A percentile compares a stretch with the other conserved stretches of the same genome.
Conservation (phyloP, 208 protist genomes). For the Trypanosoma cruzi region DNA sequence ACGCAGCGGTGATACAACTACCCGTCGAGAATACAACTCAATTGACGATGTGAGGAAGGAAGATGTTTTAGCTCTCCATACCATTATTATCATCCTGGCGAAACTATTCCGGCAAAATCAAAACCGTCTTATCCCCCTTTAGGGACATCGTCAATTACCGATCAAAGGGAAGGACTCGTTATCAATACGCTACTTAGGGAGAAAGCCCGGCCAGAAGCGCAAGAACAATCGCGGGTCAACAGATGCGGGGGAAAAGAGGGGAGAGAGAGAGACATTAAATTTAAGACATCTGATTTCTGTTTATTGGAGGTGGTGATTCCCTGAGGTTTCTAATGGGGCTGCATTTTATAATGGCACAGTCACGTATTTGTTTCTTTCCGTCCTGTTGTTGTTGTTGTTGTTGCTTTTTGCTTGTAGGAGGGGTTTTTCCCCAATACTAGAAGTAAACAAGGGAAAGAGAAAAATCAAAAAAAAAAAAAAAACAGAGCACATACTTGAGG, state of each 20-base stretch:
- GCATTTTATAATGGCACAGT: too few relatives aligned
- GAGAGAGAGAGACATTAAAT: background rate
- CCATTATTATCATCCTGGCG: slow-evolving; percentile 68
- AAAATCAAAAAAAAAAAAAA: background rate
- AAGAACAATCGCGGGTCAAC: too few relatives aligned
- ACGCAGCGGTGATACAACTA: background rate
- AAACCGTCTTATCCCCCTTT: slow-evolving; percentile 79
- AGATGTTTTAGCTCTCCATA: slow-evolving; percentile 74
- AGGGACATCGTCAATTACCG: slow-evolving; percentile 9
- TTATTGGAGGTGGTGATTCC: background rate
- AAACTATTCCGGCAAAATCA: slow-evolving; percentile 86
- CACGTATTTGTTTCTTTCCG: background rate
- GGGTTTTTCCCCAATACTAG: background rate
- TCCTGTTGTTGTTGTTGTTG: background rate
- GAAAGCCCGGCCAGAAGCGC: too few relatives aligned
- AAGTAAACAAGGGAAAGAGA: too few relatives aligned
- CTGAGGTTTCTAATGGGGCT: too few relatives aligned
- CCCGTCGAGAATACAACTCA: slow-evolving; percentile 34
- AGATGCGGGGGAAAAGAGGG: background rate
- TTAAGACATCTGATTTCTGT: background rate
- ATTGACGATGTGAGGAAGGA: slow-evolving; percentile 47
- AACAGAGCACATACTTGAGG: too few relatives aligned
- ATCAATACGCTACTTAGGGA: too few relatives aligned
- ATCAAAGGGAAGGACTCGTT: slow-evolving; percentile 2
- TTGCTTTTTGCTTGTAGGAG: background rate